phyloP scores from a whole-genome alignment of 192 early-diverging fungal genomes.

The Backusella sp. region DNA sequence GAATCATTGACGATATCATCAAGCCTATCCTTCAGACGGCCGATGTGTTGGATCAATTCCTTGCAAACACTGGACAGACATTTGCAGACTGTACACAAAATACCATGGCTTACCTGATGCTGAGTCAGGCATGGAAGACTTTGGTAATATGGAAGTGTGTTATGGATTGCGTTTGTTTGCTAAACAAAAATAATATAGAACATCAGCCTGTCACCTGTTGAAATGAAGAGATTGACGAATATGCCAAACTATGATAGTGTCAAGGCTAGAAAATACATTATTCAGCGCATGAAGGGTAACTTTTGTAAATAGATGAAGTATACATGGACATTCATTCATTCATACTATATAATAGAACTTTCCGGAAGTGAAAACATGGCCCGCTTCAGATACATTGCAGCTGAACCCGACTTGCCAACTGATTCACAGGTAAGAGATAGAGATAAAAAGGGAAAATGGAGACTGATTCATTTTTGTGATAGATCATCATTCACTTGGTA shows the following conservation, averaged over 20 bases:
- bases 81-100: conserved; percentile 2
- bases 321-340: not conserved
- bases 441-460: not conserved
- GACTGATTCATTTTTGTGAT: not conserved
- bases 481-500: not conserved
- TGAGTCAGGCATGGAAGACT: not conserved
- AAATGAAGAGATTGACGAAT: not conserved
- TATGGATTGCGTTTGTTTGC: not conserved
- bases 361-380: not conserved
- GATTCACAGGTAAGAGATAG: not conserved
- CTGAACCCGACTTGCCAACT: not conserved
- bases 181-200: not conserved
- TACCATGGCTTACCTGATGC: not conserved
- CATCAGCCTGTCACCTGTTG: not conserved
- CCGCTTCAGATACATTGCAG: not conserved
- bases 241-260: not conserved
- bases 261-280: not conserved
- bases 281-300: not conserved
- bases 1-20: not conserved
- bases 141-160: not conserved
- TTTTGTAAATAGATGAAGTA: not conserved
- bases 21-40: not conserved
- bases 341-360: not conserved
- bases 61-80: conserved; percentile 1
- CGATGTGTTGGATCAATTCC: not conserved